Conservation (phyloP, 2,329 filamentous ascomycete genomes). For the Fusarium nelsonii region DNA sequence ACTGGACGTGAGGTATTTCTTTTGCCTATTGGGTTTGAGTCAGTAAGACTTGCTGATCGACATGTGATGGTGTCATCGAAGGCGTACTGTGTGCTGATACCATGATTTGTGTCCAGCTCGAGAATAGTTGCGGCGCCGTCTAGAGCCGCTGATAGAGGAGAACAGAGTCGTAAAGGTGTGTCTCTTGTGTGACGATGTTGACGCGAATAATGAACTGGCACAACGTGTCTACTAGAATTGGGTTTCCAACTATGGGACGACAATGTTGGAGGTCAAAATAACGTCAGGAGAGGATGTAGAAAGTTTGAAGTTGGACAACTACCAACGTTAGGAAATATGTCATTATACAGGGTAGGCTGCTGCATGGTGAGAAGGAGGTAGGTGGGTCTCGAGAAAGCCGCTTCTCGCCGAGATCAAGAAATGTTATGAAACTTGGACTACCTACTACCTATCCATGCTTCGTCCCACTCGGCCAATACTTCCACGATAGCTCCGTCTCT, state of each 20-base stretch:
- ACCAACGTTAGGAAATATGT: not conserved
- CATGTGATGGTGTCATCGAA: not conserved
- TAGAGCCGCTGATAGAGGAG: not conserved
- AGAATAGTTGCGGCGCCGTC: conserved; percentile 18
- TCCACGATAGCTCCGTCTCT: not conserved
- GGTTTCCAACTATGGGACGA: not conserved
- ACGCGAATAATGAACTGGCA: not conserved
- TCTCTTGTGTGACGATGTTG: not conserved
- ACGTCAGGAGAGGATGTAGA: not conserved
- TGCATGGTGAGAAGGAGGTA: conserved; percentile 32
- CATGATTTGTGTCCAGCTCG: conserved; percentile 25
- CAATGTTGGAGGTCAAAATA: not conserved
- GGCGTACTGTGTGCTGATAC: conserved; percentile 61
- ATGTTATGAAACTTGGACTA: conserved; percentile 21
- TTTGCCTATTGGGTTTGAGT: conserved; percentile 67
- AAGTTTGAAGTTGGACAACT: not conserved
- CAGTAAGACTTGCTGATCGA: not conserved
- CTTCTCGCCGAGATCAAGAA: conserved; percentile 27
- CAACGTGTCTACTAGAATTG: not conserved
- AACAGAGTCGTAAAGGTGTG: not conserved
- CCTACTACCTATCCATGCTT: not conserved
- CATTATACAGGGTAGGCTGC: not conserved
- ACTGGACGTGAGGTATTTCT: conserved; percentile 92
- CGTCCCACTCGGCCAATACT: not conserved
- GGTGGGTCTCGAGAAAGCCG: conserved; percentile 36